Percentiles rank a stretch among this genome's conserved stretches.
phyloP scores from a whole-genome alignment of 768 basidiomycete genomes.

The Hebeloma cylindrosporum region DNA sequence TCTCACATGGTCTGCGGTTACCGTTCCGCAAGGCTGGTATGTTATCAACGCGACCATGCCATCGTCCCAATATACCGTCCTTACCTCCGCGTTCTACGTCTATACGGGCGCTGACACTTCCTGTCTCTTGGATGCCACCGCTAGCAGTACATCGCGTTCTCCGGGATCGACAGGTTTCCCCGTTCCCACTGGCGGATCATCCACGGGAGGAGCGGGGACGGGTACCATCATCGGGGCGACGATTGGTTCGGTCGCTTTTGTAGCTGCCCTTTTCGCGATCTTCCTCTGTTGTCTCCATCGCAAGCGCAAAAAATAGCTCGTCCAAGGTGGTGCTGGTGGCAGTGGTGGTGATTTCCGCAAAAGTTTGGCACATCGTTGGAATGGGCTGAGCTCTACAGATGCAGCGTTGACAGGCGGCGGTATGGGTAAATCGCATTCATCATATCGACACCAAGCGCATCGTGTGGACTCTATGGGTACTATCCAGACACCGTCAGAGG shows the following conservation, averaged over 20 bases:
- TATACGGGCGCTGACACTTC: slow-evolving; percentile 31
- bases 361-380: no score
- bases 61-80: slow-evolving; percentile 11
- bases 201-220: slow-evolving; percentile 33
- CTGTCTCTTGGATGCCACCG: slow-evolving; percentile 25
- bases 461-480: slow-evolving; percentile 23
- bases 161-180: slow-evolving; percentile 18
- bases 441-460: slow-evolving; percentile 13
- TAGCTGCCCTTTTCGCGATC: slow-evolving; percentile 31
- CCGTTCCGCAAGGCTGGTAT: slow-evolving; percentile 52
- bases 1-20: slow-evolving; percentile 43
- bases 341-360: slow-evolving; percentile 13
- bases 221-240: slow-evolving; percentile 54
- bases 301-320: slow-evolving; percentile 6
- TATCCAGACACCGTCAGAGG: slow-evolving; percentile 21
- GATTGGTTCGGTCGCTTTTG: slow-evolving; percentile 44
- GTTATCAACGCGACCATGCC: slow-evolving; percentile 30
- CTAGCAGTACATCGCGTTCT: slow-evolving; percentile 19
- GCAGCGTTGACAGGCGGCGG: slow-evolving; percentile 18
- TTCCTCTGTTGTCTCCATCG: slow-evolving; percentile 33
- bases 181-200: slow-evolving; percentile 23
- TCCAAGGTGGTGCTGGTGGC: slow-evolving; percentile 7
- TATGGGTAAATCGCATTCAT: slow-evolving; percentile 7
- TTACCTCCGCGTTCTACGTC: slow-evolving; percentile 33
- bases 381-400: slow-evolving; percentile 33